phyloP scores from a whole-genome alignment of 768 basidiomycete genomes.

The Suillus clintonianus region DNA sequence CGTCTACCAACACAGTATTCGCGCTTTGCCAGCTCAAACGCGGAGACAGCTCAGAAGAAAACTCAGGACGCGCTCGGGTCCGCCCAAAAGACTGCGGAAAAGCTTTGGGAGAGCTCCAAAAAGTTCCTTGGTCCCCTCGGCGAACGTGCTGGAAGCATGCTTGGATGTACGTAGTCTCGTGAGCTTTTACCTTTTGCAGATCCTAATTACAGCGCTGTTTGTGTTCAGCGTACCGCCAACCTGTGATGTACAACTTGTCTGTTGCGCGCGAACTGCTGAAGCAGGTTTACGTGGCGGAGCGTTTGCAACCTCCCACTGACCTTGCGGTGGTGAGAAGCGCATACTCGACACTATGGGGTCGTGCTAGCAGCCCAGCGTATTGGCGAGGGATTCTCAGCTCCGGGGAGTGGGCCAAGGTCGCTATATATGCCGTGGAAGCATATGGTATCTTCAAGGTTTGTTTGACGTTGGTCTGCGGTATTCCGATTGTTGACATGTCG shows the following conservation, averaged over 20 bases:
- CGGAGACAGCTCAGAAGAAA: constrained; percentile 63
- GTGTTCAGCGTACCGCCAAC: constrained; percentile 67
- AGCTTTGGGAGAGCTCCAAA: constrained; percentile 51
- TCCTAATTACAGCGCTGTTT: not conserved
- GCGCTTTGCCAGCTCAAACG: constrained; percentile 45
- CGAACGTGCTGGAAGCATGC: constrained; percentile 55
- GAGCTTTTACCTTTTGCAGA: not conserved
- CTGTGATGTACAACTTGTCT: constrained; percentile 75
- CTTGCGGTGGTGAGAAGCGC: constrained; percentile 53
- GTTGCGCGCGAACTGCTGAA: constrained; percentile 77
- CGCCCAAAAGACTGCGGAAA: constrained; percentile 58
- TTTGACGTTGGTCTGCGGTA: not conserved
- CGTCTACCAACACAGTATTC: constrained; percentile 11
- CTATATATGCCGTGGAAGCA: constrained; percentile 80
- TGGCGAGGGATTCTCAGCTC: constrained; percentile 60
- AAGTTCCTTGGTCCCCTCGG: constrained; percentile 50
- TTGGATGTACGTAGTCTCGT: constrained; percentile 48
- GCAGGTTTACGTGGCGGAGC: constrained; percentile 72
- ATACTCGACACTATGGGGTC: constrained; percentile 66
- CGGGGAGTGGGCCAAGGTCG: constrained; percentile 69
- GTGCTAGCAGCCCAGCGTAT: constrained; percentile 57
- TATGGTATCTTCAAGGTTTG: constrained; percentile 88
- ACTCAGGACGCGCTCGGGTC: constrained; percentile 64
- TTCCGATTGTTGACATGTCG: constrained; percentile 1
- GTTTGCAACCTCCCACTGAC: constrained; percentile 60